Evolutionary conservation across 352 stramenopile species (phyloP), one percentile per base, ranked within the genome.

Genomic region (Pythium volutum): DNA sequence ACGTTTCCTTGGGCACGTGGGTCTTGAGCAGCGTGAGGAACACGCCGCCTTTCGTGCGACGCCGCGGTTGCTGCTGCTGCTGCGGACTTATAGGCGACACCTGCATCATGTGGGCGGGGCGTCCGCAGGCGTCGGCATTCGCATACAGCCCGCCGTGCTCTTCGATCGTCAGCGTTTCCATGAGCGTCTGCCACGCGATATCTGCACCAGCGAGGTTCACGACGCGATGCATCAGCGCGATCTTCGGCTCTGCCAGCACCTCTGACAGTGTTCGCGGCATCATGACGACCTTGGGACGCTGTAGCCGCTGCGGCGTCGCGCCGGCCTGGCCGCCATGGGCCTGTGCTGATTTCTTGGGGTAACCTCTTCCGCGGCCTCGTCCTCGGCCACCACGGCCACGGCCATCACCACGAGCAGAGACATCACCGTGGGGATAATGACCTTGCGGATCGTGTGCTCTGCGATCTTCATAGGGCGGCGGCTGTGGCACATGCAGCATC

Each of bases 1-100:
- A 93, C 53, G 71, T 70, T 22, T 93, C 81, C 45, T 80, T 82
- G 0, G 74, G 55, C 73, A 89, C 83, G 36, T 79, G 71, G 0
- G 81, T 73, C 48, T 86, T 83, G 25, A 93, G 67, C 31, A 91
- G 70, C 39, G 75, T 71, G 43, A 93, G 80, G 57, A 79, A 93
- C 4, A 89, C 74, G 23, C 81, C 83, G 20, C 83, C 83, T 18
- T 78, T 84, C n/a, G 83, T 88, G 27, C 81, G 83, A n/a, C 76
- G 69, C 14, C 83, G 76, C 23, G 76, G 73, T 56, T 77, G 75
- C 26, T 29, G 71, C 79, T 27, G 64, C 38, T 22, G 73, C 53
- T 33, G 83, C 67, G 29, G 70, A 47, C 34, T 81, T 64, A 11
- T 42, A 18, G 36, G 11, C 3, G 36, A 42, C 36, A n/a, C 36